Evolutionary conservation across 306 rosid genomes (phyloP).

Genomic region (Cucurbita maxima): DNA sequence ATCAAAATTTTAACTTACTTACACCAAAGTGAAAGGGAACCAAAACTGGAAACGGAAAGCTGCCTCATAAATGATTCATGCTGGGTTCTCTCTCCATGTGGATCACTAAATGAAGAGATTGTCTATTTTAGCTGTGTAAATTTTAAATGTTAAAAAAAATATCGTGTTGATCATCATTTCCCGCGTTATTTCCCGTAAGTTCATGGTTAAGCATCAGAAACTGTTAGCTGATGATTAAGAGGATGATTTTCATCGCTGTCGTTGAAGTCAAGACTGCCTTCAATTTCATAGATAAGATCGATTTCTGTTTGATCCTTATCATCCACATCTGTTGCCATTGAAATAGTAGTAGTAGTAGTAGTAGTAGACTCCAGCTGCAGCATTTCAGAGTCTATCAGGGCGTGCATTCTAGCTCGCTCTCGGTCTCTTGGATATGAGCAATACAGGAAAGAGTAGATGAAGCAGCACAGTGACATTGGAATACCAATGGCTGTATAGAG

Average conservation of each 20-base stretch:
- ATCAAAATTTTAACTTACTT: too few relatives aligned
- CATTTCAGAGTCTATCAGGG: conserved; percentile 13
- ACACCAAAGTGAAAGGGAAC: neutral
- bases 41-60: neutral
- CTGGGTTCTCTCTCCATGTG: neutral
- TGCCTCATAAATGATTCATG: neutral
- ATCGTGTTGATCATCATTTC: neutral
- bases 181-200: neutral
- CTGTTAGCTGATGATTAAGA: neutral
- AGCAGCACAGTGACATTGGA: conserved; percentile 50
- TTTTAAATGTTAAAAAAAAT: neutral
- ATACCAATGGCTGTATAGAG: conserved; percentile 50
- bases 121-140: neutral
- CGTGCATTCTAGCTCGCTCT: conserved; percentile 61
- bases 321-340: neutral
- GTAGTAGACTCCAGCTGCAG: neutral
- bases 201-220: neutral
- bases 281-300: conserved; percentile 15
- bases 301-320: conserved; percentile 41
- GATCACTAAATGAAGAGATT: neutral
- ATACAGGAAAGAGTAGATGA: conserved; percentile 59
- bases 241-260: neutral
- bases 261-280: neutral
- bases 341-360: neutral
- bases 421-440: conserved; percentile 75